A percentile compares a stretch with the other conserved stretches of the same genome.
phyloP scores from a whole-genome alignment of 1,284 basidiomycete species.

The Peniophora sp. region DNA sequence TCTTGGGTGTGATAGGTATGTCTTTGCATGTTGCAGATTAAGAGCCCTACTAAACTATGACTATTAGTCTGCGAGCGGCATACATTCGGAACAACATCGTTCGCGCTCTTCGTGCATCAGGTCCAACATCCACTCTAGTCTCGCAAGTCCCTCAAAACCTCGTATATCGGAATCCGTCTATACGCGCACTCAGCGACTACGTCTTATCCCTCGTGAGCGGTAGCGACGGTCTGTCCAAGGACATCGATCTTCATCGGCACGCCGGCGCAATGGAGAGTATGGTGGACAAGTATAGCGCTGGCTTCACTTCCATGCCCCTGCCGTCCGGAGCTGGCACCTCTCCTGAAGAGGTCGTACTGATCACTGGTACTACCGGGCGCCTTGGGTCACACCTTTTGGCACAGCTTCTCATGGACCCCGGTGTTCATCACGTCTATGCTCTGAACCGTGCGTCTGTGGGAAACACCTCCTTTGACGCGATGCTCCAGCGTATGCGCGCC shows the following conservation, averaged over 20 bases:
- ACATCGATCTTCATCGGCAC: not conserved
- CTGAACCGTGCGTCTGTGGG: not conserved
- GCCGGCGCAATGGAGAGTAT: not conserved
- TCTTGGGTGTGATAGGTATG: conserved; percentile 13
- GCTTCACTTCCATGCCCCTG: not conserved
- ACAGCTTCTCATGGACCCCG: not conserved
- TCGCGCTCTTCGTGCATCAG: conserved; percentile 18
- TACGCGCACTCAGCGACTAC: not conserved
- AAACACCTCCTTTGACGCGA: not conserved
- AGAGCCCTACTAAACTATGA: not conserved
- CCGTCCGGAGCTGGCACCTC: not conserved
- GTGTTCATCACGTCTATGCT: not conserved
- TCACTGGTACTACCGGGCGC: conserved; percentile 7
- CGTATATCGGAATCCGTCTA: conserved; percentile 3
- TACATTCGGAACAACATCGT: conserved; percentile 33
- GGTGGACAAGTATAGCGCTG: not conserved
- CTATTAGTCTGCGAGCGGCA: conserved; percentile 31
- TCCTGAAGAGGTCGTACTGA: not conserved
- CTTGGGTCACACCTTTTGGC: conserved; percentile 10
- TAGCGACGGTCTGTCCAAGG: not conserved
- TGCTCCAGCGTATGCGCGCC: not conserved
- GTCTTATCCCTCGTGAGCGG: not conserved
- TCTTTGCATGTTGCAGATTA: not conserved
- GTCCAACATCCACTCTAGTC: conserved; percentile 1
- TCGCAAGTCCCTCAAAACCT: not conserved